Conservation (phyloP, 164 flowering plant genomes). For the Umbilicus rupestris region DNA sequence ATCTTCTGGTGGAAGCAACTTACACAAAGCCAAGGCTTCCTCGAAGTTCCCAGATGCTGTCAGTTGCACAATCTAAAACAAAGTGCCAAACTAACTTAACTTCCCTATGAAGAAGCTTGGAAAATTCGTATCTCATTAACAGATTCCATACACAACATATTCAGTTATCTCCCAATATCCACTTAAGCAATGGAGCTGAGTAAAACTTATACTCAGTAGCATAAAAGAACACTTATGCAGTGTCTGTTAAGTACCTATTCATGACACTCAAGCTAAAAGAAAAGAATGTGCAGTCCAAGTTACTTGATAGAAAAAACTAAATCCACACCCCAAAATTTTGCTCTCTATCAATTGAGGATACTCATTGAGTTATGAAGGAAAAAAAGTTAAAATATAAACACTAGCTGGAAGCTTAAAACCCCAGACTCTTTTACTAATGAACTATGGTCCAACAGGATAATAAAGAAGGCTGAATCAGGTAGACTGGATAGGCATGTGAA, state of each 20-base stretch:
- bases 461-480: too few relatives aligned
- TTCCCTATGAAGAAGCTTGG: background rate
- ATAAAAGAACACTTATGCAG: background rate
- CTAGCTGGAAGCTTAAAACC: too few relatives aligned
- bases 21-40: slow-evolving; percentile 92
- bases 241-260: background rate
- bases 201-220: background rate
- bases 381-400: too few relatives aligned
- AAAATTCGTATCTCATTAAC: slow-evolving; percentile 1
- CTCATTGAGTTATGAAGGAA: background rate
- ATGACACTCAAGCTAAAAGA: background rate
- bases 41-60: slow-evolving; percentile 98
- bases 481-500: too few relatives aligned
- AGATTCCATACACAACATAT: background rate
- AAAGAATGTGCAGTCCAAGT: background rate
- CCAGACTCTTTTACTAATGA: too few relatives aligned
- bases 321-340: too few relatives aligned
- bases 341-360: background rate
- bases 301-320: background rate
- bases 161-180: background rate
- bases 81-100: background rate
- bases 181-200: background rate
- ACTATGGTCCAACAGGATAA: too few relatives aligned
- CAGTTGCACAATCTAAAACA: slow-evolving; percentile 81
- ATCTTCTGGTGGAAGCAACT: slow-evolving; percentile 95